These are phyloP conservation scores for Trichoderma cornu-damae DNA, from an alignment of 2,329 filamentous ascomycete genomes.

Conservation along the genomic window DNA sequence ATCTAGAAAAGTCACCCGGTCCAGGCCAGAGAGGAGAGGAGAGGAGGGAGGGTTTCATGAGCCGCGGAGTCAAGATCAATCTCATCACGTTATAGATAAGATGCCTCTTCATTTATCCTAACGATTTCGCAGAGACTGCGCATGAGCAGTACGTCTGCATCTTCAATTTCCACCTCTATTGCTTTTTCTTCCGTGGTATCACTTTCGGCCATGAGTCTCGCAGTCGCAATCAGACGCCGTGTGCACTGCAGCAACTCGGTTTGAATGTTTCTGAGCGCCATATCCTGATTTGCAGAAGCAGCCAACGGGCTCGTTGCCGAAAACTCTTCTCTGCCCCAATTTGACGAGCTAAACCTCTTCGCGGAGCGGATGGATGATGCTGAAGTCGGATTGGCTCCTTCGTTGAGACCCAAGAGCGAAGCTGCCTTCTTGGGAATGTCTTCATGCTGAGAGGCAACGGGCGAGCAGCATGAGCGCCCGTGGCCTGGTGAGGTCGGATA, in stretches of 20 bases:
- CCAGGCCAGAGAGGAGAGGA: no score
- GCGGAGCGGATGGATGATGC: conserved; percentile 24
- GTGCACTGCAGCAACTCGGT: conserved; percentile 48
- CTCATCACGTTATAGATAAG: background rate
- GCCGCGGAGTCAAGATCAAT: no score
- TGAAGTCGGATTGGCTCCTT: conserved; percentile 22
- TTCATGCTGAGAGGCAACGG: conserved; percentile 27
- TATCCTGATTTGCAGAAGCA: conserved; percentile 28
- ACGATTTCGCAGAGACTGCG: conserved; percentile 42
- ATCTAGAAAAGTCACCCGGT: no score
- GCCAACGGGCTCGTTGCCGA: conserved; percentile 21
- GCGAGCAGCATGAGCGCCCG: conserved; percentile 17
- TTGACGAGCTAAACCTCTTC: conserved; percentile 27
- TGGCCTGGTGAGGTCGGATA: conserved; percentile 20
- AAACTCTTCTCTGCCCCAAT: conserved; percentile 28
- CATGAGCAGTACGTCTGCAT: conserved; percentile 37
- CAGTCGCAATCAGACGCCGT: conserved; percentile 45
- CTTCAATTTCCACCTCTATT: conserved; percentile 29
- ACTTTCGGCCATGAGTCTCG: conserved; percentile 35
- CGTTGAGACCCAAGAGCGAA: conserved; percentile 44
- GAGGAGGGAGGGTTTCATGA: no score
- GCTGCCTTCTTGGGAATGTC: conserved; percentile 50
- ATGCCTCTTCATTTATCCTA: conserved; percentile 33
- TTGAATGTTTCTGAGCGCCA: conserved; percentile 42
- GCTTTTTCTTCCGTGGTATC: conserved; percentile 28